Percentiles rank a stretch among this genome's conserved stretches.
Conservation (phyloP, 1,284 basidiomycete species). For the Moesziomyces parantarcticus region DNA sequence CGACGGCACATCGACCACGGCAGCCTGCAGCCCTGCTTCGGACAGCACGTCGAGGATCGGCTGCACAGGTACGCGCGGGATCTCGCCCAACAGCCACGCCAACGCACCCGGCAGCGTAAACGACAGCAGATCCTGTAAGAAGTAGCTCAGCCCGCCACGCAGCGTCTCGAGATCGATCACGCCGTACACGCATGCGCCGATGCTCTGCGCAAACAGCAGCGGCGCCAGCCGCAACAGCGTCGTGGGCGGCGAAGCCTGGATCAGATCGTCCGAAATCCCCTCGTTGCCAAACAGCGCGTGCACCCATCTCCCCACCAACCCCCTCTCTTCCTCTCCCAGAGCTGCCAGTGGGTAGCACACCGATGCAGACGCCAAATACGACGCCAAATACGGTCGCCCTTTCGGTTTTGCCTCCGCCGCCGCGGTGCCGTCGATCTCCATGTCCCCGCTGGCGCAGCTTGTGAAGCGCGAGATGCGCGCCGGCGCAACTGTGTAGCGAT, state of each 20-base stretch:
- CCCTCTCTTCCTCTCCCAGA: constrained; percentile 63
- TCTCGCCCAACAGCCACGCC: constrained; percentile 48
- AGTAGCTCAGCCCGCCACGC: constrained; percentile 71
- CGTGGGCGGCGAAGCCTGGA: constrained; percentile 69
- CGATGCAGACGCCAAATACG: constrained; percentile 48
- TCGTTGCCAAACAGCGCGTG: constrained; percentile 68
- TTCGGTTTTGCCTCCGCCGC: not conserved
- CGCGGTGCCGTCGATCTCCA: constrained; percentile 3
- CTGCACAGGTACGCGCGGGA: constrained; percentile 15
- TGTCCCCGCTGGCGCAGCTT: not conserved
- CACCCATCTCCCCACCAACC: constrained; percentile 67
- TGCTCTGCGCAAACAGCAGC: constrained; percentile 71
- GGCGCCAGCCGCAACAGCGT: constrained; percentile 69
- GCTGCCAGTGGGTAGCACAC: constrained; percentile 61
- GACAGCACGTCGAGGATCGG: constrained; percentile 26
- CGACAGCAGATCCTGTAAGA: constrained; percentile 71
- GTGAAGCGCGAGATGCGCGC: constrained; percentile 11
- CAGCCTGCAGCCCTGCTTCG: constrained; percentile 12
- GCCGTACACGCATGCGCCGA: constrained; percentile 69
- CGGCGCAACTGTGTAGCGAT: constrained; percentile 18
- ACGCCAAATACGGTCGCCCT: constrained; percentile 47
- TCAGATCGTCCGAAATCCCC: constrained; percentile 69
- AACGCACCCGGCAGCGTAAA: constrained; percentile 71
- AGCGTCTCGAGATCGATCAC: constrained; percentile 71
- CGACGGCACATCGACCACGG: constrained; percentile 24